Conservation (phyloP, 371 early-diverging fungal species). For the Mortierella sp. region DNA sequence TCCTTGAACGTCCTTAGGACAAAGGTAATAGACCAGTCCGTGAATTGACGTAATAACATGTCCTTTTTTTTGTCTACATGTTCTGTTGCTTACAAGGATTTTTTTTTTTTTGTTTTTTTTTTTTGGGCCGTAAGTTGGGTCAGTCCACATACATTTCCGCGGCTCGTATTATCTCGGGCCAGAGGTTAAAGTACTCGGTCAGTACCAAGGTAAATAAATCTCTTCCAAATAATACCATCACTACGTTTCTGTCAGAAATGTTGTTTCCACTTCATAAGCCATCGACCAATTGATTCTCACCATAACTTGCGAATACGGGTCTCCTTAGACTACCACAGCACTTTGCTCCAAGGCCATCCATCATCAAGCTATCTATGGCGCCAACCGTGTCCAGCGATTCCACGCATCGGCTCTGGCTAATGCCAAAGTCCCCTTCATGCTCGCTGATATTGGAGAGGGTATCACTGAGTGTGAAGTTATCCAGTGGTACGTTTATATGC, state of each 20-base stretch:
- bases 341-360: constrained; percentile 43
- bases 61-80: too few relatives aligned
- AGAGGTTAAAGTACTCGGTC: constrained; percentile 49
- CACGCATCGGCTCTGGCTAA: constrained; percentile 53
- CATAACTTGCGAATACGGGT: neutral
- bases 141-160: constrained; percentile 50
- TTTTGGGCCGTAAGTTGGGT: constrained; percentile 23
- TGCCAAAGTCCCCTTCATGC: constrained; percentile 81
- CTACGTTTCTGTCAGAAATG: too few relatives aligned
- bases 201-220: constrained; percentile 53
- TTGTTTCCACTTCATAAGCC: too few relatives aligned
- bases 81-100: neutral
- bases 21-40: constrained; percentile 17
- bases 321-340: constrained; percentile 17
- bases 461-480: constrained; percentile 97
- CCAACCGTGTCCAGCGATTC: constrained; percentile 52
- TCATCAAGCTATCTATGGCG: constrained; percentile 22
- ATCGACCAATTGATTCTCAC: too few relatives aligned
- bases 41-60: neutral
- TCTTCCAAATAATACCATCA: too few relatives aligned
- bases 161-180: constrained; percentile 50
- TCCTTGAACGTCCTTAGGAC: constrained; percentile 47
- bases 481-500: constrained; percentile 88
- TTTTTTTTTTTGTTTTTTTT: neutral
- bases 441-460: constrained; percentile 99